Conservation (phyloP, 163 green algal genomes). For the Chlorella variabilis region DNA sequence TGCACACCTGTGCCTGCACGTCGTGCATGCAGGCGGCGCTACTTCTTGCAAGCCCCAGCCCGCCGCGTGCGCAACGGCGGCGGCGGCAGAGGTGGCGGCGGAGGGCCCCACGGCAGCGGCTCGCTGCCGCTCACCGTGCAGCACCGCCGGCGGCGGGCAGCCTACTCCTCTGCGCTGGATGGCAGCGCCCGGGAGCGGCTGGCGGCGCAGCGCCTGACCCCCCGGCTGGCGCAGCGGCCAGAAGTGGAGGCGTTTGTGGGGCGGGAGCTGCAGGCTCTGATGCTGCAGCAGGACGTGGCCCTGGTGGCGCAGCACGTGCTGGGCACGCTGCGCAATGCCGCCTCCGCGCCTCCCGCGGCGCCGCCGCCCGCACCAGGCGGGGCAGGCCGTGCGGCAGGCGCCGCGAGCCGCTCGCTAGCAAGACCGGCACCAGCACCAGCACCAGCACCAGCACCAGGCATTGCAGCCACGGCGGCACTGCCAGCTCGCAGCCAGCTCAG, state of each 20-base stretch:
- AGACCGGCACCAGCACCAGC: background rate
- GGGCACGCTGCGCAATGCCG: conserved; percentile 28
- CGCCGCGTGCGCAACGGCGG: background rate
- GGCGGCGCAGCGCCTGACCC: background rate
- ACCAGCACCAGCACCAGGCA: background rate
- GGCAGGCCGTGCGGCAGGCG: no score
- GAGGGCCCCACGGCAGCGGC: background rate
- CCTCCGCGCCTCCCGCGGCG: background rate
- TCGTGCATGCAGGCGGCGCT: background rate
- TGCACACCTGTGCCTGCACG: background rate
- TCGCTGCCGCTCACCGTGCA: conserved; percentile 14
- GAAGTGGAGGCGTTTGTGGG: conserved; percentile 27
- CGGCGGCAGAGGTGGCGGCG: background rate
- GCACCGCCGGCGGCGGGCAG: conserved; percentile 37
- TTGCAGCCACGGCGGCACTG: background rate
- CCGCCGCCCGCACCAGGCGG: background rate
- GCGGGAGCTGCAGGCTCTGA: conserved; percentile 50
- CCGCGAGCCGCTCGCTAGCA: background rate
- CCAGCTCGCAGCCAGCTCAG: background rate
- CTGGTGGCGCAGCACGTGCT: conserved; percentile 44
- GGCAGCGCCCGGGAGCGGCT: background rate
- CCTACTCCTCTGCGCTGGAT: conserved; percentile 4
- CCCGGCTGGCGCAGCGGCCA: background rate
- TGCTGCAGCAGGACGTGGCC: conserved; percentile 46
- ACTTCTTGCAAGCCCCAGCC: conserved; percentile 3